Conservation (phyloP, 495 filamentous ascomycete genomes). For the Penicillium bialowiezense region DNA sequence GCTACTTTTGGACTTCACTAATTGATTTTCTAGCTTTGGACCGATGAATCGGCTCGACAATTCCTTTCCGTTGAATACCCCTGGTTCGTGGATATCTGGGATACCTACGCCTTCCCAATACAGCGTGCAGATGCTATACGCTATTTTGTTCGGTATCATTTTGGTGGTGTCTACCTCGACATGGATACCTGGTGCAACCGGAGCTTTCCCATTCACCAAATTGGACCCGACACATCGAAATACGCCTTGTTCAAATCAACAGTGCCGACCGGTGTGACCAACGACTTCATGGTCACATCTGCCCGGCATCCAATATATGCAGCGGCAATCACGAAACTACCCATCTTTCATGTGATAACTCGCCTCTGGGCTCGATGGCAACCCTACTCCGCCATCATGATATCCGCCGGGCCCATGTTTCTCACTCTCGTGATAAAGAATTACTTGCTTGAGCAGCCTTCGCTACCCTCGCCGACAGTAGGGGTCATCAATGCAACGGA, state of each 20-base stretch:
- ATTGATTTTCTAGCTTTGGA: slow-evolving; percentile 13
- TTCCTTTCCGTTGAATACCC: slow-evolving; percentile 61
- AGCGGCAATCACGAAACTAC: slow-evolving; percentile 1
- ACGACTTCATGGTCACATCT: slow-evolving; percentile 5
- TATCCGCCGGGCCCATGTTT: slow-evolving; percentile 10
- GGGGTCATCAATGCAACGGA: slow-evolving; percentile 2
- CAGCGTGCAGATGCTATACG: slow-evolving; percentile 65
- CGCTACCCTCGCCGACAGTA: not conserved
- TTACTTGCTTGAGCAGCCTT: slow-evolving; percentile 4
- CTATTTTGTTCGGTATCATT: slow-evolving; percentile 66
- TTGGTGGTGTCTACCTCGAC: slow-evolving; percentile 72
- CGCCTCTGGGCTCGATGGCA: slow-evolving; percentile 8
- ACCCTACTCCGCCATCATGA: slow-evolving; percentile 10
- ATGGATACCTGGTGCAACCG: slow-evolving; percentile 43
- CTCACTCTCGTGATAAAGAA: slow-evolving; percentile 7
- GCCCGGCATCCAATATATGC: slow-evolving; percentile 4
- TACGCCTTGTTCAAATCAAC: slow-evolving; percentile 12
- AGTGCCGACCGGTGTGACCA: slow-evolving; percentile 4
- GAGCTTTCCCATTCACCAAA: not conserved
- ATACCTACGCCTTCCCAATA: slow-evolving; percentile 62
- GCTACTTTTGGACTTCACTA: not conserved
- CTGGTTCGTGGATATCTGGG: slow-evolving; percentile 70
- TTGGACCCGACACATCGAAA: not conserved
- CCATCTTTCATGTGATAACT: slow-evolving; percentile 1
- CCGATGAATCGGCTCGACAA: slow-evolving; percentile 21